These are phyloP conservation scores for Colletotrichum sp. DNA, from an alignment of 2,329 filamentous ascomycete genomes.

Conservation along the genomic window DNA sequence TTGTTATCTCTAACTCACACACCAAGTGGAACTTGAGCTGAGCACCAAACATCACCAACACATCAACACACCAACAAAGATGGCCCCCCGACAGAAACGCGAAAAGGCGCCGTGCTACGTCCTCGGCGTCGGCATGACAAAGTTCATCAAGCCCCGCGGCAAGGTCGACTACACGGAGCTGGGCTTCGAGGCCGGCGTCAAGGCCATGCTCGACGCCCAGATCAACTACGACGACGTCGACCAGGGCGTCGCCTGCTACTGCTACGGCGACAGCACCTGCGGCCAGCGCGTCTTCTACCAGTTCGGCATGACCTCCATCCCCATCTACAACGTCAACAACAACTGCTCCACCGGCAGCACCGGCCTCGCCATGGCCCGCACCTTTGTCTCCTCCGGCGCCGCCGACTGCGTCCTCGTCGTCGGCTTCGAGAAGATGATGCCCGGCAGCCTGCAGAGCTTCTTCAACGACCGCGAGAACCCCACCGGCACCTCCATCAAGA, in stretches of 20 bases:
- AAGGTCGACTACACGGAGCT: conserved; percentile 95
- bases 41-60: background rate
- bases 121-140: conserved; percentile 97
- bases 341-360: conserved; percentile 97
- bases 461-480: conserved; percentile 88
- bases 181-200: conserved; percentile 89
- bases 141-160: conserved; percentile 96
- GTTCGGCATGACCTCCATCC: conserved; percentile 96
- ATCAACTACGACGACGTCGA: conserved; percentile 98
- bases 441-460: conserved; percentile 81
- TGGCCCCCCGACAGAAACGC: conserved; percentile 54
- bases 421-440: conserved; percentile 98
- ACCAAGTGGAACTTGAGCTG: background rate
- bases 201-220: conserved; percentile 83
- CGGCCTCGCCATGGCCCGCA: conserved; percentile 83
- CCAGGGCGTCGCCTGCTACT: conserved; percentile 95
- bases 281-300: conserved; percentile 98
- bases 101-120: conserved; percentile 72
- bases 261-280: conserved; percentile 94
- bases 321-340: conserved; percentile 98
- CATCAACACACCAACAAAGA: conserved; percentile 29
- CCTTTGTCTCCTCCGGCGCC: conserved; percentile 78
- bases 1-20: background rate
- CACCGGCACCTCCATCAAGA: conserved; percentile 71
- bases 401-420: conserved; percentile 91